Evolutionary conservation across 2,329 filamentous ascomycete genomes (phyloP).

Genomic region (Calonectria pseudoreteaudii): DNA sequence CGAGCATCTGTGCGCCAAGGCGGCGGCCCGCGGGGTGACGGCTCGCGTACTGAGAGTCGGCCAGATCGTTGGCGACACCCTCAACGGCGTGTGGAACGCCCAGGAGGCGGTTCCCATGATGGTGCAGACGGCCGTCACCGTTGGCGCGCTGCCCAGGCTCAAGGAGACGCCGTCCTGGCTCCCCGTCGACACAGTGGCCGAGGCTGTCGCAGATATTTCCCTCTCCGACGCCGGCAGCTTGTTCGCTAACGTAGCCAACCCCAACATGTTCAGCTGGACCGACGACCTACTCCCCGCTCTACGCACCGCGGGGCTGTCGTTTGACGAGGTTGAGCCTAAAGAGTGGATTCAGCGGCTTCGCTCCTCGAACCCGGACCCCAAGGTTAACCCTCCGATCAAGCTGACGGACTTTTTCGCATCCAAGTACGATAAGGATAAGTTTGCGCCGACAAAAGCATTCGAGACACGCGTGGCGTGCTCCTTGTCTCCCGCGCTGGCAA

Average conservation of each 20-base stretch:
- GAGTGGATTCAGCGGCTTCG: slow-evolving; percentile 58
- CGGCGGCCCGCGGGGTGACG: slow-evolving; percentile 47
- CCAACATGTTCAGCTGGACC: slow-evolving; percentile 61
- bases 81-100: slow-evolving; percentile 61
- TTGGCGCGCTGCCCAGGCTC: slow-evolving; percentile 59
- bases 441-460: slow-evolving; percentile 56
- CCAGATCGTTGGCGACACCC: slow-evolving; percentile 61
- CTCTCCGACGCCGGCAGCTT: slow-evolving; percentile 45
- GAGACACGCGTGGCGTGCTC: slow-evolving; percentile 52
- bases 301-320: slow-evolving; percentile 53
- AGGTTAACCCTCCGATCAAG: slow-evolving; percentile 62
- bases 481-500: slow-evolving; percentile 58
- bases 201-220: slow-evolving; percentile 53
- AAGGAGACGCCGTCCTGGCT: slow-evolving; percentile 58
- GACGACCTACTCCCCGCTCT: slow-evolving; percentile 61
- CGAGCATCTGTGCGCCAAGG: slow-evolving; percentile 52
- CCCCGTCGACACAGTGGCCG: slow-evolving; percentile 56
- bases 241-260: slow-evolving; percentile 62
- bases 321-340: slow-evolving; percentile 54
- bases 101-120: slow-evolving; percentile 65
- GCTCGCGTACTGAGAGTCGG: slow-evolving; percentile 58
- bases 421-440: slow-evolving; percentile 55
- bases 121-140: slow-evolving; percentile 57
- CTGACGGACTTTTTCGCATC: slow-evolving; percentile 62
- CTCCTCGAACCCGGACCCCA: slow-evolving; percentile 55